Percentiles rank a stretch among this genome's conserved stretches.
phyloP scores from a whole-genome alignment of 768 basidiomycete genomes.

The Pisolithus sp. region DNA sequence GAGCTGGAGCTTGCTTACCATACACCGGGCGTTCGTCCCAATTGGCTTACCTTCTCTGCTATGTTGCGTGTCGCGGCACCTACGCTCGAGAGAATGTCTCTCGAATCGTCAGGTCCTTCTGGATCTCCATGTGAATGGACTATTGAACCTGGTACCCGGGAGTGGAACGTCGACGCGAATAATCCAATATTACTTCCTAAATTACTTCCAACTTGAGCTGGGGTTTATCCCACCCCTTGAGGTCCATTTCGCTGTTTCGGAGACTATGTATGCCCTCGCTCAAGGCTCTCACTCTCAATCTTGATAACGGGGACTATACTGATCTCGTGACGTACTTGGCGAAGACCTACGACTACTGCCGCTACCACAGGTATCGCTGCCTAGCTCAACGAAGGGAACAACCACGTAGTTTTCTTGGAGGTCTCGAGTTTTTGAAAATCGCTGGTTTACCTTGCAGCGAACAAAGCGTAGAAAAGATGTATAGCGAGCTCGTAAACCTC shows the following conservation, averaged over 20 bases:
- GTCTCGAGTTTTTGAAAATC: constrained; percentile 49
- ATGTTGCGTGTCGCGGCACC: constrained; percentile 53
- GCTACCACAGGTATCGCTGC: constrained; percentile 8
- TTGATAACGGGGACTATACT: constrained; percentile 49
- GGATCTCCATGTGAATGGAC: constrained; percentile 34
- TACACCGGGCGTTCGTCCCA: constrained; percentile 54
- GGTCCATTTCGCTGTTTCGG: constrained; percentile 15
- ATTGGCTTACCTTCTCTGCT: constrained; percentile 43
- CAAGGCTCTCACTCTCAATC: constrained; percentile 41
- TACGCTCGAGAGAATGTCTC: constrained; percentile 43
- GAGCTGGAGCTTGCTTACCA: constrained; percentile 61
- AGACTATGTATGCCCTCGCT: constrained; percentile 31
- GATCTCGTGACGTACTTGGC: constrained; percentile 40
- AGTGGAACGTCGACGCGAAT: constrained; percentile 23
- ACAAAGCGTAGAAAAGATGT: constrained; percentile 31
- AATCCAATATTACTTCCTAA: constrained; percentile 23
- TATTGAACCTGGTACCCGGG: constrained; percentile 9
- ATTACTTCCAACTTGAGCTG: constrained; percentile 34
- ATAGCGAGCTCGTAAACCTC: constrained; percentile 44
- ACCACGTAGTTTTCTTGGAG: constrained; percentile 32
- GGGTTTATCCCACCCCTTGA: constrained; percentile 49
- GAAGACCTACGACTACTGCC: constrained; percentile 10
- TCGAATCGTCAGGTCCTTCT: constrained; percentile 54
- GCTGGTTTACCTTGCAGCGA: constrained; percentile 40
- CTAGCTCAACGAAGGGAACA: constrained; percentile 28